Evolutionary conservation across 257 asterid genomes (phyloP).

Genomic region (Nemophila menziesii): DNA sequence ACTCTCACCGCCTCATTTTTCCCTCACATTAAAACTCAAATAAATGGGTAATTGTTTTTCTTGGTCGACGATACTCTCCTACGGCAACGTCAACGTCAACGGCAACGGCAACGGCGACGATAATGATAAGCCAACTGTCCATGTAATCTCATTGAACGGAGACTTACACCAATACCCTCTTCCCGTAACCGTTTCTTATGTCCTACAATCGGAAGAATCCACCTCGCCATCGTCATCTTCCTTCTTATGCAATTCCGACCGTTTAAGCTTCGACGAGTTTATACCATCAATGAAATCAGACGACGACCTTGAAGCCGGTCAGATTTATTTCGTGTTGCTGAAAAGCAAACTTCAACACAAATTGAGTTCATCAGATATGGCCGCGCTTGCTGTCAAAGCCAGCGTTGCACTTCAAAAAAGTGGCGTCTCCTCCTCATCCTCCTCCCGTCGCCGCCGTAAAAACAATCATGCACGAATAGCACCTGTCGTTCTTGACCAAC

Average conservation of each 20-base stretch:
- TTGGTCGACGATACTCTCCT: too few species aligned
- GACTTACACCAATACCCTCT: conserved; percentile 30
- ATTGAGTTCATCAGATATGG: conserved; percentile 62
- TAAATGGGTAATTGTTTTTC: conserved; percentile 1
- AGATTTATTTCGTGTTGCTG: conserved; percentile 55
- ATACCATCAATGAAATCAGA: conserved; percentile 30
- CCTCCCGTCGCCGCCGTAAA: conserved; percentile 12
- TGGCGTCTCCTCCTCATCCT: neutral
- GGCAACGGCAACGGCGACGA: neutral
- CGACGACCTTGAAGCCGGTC: conserved; percentile 35
- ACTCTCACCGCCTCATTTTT: too few species aligned
- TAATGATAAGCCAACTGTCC: conserved; percentile 15
- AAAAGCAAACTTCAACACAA: conserved; percentile 29
- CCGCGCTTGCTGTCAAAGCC: conserved; percentile 68
- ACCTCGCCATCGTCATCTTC: neutral
- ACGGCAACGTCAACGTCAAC: too few species aligned
- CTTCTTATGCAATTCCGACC: conserved; percentile 57
- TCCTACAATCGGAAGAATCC: conserved; percentile 20
- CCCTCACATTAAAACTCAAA: too few species aligned
- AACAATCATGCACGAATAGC: conserved; percentile 31
- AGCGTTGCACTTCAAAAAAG: conserved; percentile 41
- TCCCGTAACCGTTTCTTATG: conserved; percentile 32
- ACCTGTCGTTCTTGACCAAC: conserved; percentile 18
- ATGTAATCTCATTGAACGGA: conserved; percentile 34
- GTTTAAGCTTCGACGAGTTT: conserved; percentile 40